A percentile compares a stretch with the other conserved stretches of the same genome.
Evolutionary conservation across 768 basidiomycete genomes (phyloP).

Genomic region (Kondoa subrosea): DNA sequence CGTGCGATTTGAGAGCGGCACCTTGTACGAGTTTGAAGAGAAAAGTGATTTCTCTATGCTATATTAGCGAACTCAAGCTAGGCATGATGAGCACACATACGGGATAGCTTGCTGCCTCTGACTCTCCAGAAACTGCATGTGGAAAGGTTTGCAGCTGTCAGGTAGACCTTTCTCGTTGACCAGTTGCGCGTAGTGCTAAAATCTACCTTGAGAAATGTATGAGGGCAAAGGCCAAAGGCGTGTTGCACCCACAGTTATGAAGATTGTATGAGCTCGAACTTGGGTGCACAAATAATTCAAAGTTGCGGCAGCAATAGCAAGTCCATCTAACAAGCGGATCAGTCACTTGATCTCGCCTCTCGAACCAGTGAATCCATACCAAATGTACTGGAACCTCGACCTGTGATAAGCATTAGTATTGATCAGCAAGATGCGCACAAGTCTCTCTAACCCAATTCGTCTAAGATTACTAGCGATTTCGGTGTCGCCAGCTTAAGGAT

Average conservation of each 20-base stretch:
- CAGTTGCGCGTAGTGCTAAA: neutral
- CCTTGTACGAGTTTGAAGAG: slow-evolving; percentile 60
- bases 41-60: slow-evolving; percentile 67
- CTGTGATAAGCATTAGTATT: neutral
- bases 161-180: neutral
- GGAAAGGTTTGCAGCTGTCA: neutral
- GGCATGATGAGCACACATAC: slow-evolving; percentile 26
- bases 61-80: slow-evolving; percentile 31
- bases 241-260: slow-evolving; percentile 46
- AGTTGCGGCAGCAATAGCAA: slow-evolving; percentile 73
- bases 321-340: too few relatives aligned
- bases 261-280: slow-evolving; percentile 55
- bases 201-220: slow-evolving; percentile 29
- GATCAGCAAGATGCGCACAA: neutral
- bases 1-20: slow-evolving; percentile 37
- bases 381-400: slow-evolving; percentile 71
- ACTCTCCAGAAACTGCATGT: slow-evolving; percentile 14
- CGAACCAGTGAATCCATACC: too few relatives aligned
- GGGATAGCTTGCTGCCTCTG: slow-evolving; percentile 22
- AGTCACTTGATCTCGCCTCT: too few relatives aligned
- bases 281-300: slow-evolving; percentile 50
- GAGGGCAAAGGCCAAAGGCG: slow-evolving; percentile 50
- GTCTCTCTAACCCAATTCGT: slow-evolving; percentile 44
- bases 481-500: slow-evolving; percentile 60
- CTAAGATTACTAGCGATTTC: slow-evolving; percentile 69